Conservation (phyloP, 371 early-diverging fungal species). For the Phascolomyces articulosus region DNA sequence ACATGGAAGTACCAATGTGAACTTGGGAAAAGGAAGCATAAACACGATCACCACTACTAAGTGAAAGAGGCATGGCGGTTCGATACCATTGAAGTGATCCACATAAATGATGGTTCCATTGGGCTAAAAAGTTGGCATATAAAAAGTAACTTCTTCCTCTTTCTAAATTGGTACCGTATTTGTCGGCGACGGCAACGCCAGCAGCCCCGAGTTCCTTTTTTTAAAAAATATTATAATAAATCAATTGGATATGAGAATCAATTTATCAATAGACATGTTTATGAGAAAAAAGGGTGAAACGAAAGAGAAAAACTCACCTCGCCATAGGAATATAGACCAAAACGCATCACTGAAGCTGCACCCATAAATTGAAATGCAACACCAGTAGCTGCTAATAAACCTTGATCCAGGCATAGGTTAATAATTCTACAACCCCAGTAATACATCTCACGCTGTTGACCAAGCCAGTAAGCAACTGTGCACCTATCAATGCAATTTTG, state of each 20-base stretch:
- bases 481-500: slow-evolving; percentile 15
- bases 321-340: slow-evolving; percentile 25
- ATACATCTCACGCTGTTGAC: slow-evolving; percentile 37
- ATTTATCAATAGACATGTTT: too few relatives aligned
- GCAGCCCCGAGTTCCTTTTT: slow-evolving; percentile 32
- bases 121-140: slow-evolving; percentile 30
- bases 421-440: slow-evolving; percentile 35
- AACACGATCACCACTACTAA: slow-evolving; percentile 44
- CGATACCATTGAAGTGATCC: slow-evolving; percentile 24
- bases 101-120: slow-evolving; percentile 38
- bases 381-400: slow-evolving; percentile 28
- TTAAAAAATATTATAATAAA: not conserved
- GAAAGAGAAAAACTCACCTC: slow-evolving; percentile 17
- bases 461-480: slow-evolving; percentile 44
- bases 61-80: slow-evolving; percentile 12
- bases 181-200: slow-evolving; percentile 33
- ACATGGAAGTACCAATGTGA: slow-evolving; percentile 24
- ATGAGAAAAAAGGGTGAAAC: too few relatives aligned
- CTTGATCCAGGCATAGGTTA: slow-evolving; percentile 24
- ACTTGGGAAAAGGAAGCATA: slow-evolving; percentile 38
- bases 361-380: slow-evolving; percentile 36
- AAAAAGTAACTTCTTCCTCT: slow-evolving; percentile 33
- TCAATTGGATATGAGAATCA: too few relatives aligned
- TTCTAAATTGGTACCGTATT: slow-evolving; percentile 31
- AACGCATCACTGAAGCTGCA: slow-evolving; percentile 27